Conservation (phyloP, 2,329 filamentous ascomycete genomes). For the Xylariaceae sp. region DNA sequence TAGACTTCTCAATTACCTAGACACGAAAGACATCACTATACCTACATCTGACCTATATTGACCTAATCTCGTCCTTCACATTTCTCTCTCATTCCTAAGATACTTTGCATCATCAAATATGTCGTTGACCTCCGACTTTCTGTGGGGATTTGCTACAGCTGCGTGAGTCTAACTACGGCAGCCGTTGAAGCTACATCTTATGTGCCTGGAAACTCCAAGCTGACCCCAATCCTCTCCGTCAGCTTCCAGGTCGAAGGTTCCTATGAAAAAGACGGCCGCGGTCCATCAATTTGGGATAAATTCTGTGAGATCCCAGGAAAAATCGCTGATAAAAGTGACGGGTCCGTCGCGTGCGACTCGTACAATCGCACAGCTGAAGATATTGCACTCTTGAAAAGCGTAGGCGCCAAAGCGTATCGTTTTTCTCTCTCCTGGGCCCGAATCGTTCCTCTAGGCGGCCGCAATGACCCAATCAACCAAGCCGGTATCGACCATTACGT, state of each 20-base stretch:
- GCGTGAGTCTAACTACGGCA: conserved; percentile 45
- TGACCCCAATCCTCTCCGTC: conserved; percentile 19
- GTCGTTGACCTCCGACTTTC: conserved; percentile 65
- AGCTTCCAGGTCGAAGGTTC: conserved; percentile 89
- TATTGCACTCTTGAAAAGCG: conserved; percentile 69
- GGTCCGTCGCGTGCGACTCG: conserved; percentile 78
- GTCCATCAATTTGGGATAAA: conserved; percentile 84
- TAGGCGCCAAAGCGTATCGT: conserved; percentile 72
- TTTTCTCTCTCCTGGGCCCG: conserved; percentile 84
- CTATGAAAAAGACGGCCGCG: conserved; percentile 69
- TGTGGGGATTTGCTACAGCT: conserved; percentile 78
- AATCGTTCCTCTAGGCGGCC: conserved; percentile 80
- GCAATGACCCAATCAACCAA: conserved; percentile 76
- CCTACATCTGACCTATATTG: too few relatives aligned
- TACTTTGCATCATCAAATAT: conserved; percentile 36
- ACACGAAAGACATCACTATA: too few relatives aligned
- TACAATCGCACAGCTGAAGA: conserved; percentile 78
- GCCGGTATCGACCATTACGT: conserved; percentile 74
- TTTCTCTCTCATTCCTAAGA: conserved; percentile 16
- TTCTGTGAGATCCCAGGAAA: conserved; percentile 79
- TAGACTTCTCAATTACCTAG: too few relatives aligned
- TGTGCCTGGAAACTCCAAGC: not conserved
- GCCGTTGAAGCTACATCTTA: not conserved
- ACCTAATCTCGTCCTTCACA: conserved; percentile 16
- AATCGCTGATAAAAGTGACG: conserved; percentile 72